These are phyloP conservation scores for Thozetella sp. DNA, from an alignment of 495 filamentous ascomycete genomes.

Conservation along the genomic window DNA sequence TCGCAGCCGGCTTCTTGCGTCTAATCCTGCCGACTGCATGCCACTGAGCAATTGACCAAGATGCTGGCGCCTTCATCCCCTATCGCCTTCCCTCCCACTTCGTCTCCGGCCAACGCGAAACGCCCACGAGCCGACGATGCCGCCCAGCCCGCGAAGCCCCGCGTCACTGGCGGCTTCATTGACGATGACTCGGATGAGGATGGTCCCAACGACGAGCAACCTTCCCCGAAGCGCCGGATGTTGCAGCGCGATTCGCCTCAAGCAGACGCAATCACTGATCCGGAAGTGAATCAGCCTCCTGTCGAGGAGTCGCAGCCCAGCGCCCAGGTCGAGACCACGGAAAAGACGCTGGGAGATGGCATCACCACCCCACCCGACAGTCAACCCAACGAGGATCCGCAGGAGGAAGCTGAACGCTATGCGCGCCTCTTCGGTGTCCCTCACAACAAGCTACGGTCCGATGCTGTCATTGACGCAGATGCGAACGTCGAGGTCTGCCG, in stretches of 20 bases:
- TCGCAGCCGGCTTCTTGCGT: neutral
- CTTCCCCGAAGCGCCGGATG: constrained; percentile 26
- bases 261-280: neutral
- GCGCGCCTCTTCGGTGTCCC: constrained; percentile 12
- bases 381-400: neutral
- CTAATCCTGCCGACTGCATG: neutral
- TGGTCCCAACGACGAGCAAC: constrained; percentile 9
- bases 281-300: neutral
- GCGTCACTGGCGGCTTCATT: constrained; percentile 1
- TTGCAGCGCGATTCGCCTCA: constrained; percentile 5
- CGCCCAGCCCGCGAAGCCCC: neutral
- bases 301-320: neutral
- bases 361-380: neutral
- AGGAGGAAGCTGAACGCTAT: constrained; percentile 5
- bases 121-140: neutral
- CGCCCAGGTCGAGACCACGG: neutral
- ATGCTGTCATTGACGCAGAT: constrained; percentile 2
- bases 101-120: neutral
- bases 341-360: neutral
- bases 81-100: neutral
- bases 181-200: constrained; percentile 28
- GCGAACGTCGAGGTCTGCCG: constrained; percentile 30
- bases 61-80: neutral
- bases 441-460: constrained; percentile 3
- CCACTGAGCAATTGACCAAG: neutral